These are phyloP conservation scores for Trichoderma guizhouense DNA, from an alignment of 2,329 filamentous ascomycete genomes.

Conservation along the genomic window DNA sequence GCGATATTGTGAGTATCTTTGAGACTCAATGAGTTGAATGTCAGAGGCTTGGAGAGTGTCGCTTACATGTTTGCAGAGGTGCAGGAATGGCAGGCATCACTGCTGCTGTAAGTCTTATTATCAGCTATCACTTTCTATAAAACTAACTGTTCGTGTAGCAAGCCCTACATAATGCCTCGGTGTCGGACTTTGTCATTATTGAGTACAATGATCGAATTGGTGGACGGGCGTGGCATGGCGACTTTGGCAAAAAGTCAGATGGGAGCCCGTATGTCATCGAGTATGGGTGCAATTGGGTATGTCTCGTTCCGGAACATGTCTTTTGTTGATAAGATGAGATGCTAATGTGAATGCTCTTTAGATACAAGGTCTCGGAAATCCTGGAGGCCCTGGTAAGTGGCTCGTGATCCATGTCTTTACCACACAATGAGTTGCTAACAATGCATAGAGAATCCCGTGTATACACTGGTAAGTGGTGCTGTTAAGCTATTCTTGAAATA, in stretches of 20 bases:
- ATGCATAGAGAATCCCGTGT: conserved; percentile 56
- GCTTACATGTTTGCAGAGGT: conserved; percentile 33
- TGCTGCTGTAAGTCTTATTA: conserved; percentile 41
- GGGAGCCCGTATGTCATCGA: conserved; percentile 58
- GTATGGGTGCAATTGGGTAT: conserved; percentile 64
- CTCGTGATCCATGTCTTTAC: neutral
- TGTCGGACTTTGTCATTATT: conserved; percentile 62
- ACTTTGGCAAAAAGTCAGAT: conserved; percentile 49
- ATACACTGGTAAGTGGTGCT: conserved; percentile 42
- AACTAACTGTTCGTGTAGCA: conserved; percentile 34
- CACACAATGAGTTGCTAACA: neutral
- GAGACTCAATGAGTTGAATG: neutral
- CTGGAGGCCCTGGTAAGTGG: conserved; percentile 26
- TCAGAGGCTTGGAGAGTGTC: neutral
- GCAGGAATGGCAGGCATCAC: conserved; percentile 62
- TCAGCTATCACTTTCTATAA: neutral
- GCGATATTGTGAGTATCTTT: conserved; percentile 29
- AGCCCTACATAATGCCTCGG: conserved; percentile 56
- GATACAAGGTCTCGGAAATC: conserved; percentile 25
- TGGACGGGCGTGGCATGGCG: conserved; percentile 56
- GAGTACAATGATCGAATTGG: conserved; percentile 62
- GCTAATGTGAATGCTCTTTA: neutral
- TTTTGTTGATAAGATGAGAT: conserved; percentile 22
- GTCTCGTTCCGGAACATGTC: conserved; percentile 19
- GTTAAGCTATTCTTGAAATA: neutral